Percentiles rank a stretch among this genome's conserved stretches.
Conservation (phyloP, 768 basidiomycete genomes). For the Candolleomyces efflorescens region DNA sequence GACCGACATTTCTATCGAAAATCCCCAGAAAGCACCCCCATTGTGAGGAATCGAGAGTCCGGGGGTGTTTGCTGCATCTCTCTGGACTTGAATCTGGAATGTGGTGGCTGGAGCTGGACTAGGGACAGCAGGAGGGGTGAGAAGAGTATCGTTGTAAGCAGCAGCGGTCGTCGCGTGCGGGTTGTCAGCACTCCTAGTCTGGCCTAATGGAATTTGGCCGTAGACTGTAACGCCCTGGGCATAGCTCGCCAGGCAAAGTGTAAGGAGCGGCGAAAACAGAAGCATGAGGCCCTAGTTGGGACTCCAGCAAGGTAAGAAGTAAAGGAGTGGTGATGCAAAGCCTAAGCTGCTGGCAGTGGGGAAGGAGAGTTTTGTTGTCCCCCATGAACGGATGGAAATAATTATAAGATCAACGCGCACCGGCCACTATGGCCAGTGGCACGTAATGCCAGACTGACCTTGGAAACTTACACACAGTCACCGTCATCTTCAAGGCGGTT, state of each 20-base stretch:
- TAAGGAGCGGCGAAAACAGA: background rate
- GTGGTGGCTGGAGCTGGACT: constrained; percentile 31
- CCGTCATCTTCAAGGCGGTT: no score
- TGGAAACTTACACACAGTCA: no score
- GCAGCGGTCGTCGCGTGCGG: constrained; percentile 28
- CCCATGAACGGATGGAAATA: no score
- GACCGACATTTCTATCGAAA: constrained; percentile 61
- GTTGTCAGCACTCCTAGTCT: constrained; percentile 10
- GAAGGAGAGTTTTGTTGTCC: no score
- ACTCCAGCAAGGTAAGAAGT: background rate
- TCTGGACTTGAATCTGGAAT: constrained; percentile 42
- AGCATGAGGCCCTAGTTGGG: background rate
- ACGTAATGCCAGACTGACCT: no score
- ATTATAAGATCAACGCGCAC: no score
- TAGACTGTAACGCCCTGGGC: constrained; percentile 25
- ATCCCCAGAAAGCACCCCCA: constrained; percentile 39
- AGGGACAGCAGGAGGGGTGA: constrained; percentile 48
- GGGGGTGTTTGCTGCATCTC: constrained; percentile 24
- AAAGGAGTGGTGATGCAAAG: background rate
- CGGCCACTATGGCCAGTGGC: no score
- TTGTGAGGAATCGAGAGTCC: constrained; percentile 11
- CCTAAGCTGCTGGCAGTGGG: no score
- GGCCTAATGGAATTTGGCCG: constrained; percentile 25
- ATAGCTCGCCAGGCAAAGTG: background rate
- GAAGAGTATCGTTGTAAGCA: constrained; percentile 47